These are phyloP conservation scores for Xylaria multiplex DNA, from an alignment of 2,329 filamentous ascomycete species.

Conservation along the genomic window DNA sequence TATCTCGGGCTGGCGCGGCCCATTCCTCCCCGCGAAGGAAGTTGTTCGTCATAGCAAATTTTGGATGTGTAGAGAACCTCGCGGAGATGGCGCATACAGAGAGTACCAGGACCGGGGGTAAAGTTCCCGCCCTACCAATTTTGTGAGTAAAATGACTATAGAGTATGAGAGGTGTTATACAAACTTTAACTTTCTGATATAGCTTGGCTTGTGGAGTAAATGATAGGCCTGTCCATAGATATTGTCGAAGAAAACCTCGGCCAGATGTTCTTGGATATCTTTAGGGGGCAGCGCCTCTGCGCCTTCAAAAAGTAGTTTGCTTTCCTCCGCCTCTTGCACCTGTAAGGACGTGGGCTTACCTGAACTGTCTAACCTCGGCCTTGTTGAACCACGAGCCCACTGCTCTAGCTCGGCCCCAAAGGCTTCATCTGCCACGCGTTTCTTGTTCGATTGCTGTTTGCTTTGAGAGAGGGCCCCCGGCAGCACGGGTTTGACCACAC, in stretches of 20 bases:
- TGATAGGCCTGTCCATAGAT: conserved; percentile 96
- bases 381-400: conserved; percentile 74
- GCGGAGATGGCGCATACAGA: conserved; percentile 96
- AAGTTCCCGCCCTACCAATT: conserved; percentile 70
- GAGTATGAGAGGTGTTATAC: conserved; percentile 46
- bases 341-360: conserved; percentile 64
- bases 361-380: conserved; percentile 59
- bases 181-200: conserved; percentile 85
- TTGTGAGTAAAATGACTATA: conserved; percentile 41
- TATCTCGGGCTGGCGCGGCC: conserved; percentile 87
- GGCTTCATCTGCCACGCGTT: conserved; percentile 85
- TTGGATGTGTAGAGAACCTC: conserved; percentile 89
- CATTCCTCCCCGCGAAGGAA: conserved; percentile 92
- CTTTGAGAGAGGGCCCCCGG: conserved; percentile 61
- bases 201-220: conserved; percentile 94
- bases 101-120: conserved; percentile 91
- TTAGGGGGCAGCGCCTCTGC: conserved; percentile 82
- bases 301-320: conserved; percentile 81
- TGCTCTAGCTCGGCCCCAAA: conserved; percentile 83
- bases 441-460: conserved; percentile 74
- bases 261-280: conserved; percentile 91
- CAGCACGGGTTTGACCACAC: conserved; percentile 83
- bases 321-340: conserved; percentile 76
- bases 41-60: conserved; percentile 77
- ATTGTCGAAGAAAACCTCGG: conserved; percentile 94